phyloP scores from a whole-genome alignment of 73 alveolate species.

The Tetrahymena elliotti region DNA sequence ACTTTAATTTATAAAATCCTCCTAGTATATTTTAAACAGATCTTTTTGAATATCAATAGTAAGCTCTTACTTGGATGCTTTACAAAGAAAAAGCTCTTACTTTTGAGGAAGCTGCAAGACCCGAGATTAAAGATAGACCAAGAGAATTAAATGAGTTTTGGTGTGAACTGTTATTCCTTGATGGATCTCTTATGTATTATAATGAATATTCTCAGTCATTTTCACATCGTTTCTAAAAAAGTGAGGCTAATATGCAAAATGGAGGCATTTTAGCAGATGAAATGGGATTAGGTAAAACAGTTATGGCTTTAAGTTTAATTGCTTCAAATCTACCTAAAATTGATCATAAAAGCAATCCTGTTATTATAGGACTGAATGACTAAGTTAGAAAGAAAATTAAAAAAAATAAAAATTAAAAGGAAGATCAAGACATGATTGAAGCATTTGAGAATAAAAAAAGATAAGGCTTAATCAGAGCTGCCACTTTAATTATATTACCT shows the following conservation, averaged over 20 bases:
- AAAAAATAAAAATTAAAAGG: neutral
- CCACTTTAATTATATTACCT: conserved; percentile 7
- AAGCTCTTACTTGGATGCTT: conserved; percentile 37
- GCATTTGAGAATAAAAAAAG: neutral
- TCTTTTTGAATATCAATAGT: neutral
- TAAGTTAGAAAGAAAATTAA: conserved; percentile 5
- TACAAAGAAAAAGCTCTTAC: conserved; percentile 6
- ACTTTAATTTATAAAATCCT: neutral
- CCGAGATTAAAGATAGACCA: neutral
- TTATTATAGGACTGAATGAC: neutral
- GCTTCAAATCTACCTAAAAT: neutral
- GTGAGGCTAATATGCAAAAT: neutral
- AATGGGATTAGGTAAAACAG: conserved; percentile 42
- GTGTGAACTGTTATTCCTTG: conserved; percentile 6
- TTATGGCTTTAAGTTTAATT: conserved; percentile 5
- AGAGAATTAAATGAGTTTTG: conserved; percentile 11
- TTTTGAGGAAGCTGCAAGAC: neutral
- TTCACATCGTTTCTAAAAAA: neutral
- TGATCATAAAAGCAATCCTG: neutral
- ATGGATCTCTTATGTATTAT: neutral
- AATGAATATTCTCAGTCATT: conserved; percentile 23
- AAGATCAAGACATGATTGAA: neutral
- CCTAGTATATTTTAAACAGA: neutral
- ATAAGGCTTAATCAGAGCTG: neutral
- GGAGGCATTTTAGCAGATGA: conserved; percentile 39